Evolutionary conservation across 1,139 yeast genomes (phyloP), one percentile per base, ranked within the genome.

Genomic region (Arxiozyma heterogenica): DNA sequence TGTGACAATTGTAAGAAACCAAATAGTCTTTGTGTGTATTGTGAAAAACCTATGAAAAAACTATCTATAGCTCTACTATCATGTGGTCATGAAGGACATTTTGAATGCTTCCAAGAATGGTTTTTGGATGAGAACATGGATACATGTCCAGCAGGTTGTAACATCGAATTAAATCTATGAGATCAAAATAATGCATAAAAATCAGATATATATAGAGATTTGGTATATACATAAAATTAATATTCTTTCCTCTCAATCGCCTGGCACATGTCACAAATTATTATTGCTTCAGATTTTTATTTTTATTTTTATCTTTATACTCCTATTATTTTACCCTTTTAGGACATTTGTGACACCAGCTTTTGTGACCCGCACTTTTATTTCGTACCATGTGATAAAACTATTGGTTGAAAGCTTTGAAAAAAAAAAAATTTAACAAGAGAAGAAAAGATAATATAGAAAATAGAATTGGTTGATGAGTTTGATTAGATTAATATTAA

Each of bases 21-120:
- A 34, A 84, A 81, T 58, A 84, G 80, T 59, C 79, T 82, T 46
- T 93, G 98, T 68, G 76, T 84, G n/a, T 80, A 85, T 58, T 93
- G 98, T 66, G 77, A 84, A 57, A 84, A 81, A 63, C 93, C 96
- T 2, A 76, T 91, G 61, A 80, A 79, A 61, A 95, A 95, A 0
- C 73, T 86, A 53, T 78, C 84, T 12, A 80, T 86, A 25, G 81
- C 81, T n/a, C 73, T 83, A 23, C 71, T 87, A 53, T 78, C 74
- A 49, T 93, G 98, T 73, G 97, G 97, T 0, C 98, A 93, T 68
- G 77, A 83, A 54, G 91, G 95, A 1, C 98, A 93, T 69, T 82
- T 82, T 64, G 82, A 82, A 4, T 93, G 98, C 71, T 74, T 90
- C 64, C 75, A 77, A 56, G 78, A 79, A 50, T 91, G 98, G 98